Conservation (phyloP, 176 grass and related monocot genomes). For the Panicum miliaceum region DNA sequence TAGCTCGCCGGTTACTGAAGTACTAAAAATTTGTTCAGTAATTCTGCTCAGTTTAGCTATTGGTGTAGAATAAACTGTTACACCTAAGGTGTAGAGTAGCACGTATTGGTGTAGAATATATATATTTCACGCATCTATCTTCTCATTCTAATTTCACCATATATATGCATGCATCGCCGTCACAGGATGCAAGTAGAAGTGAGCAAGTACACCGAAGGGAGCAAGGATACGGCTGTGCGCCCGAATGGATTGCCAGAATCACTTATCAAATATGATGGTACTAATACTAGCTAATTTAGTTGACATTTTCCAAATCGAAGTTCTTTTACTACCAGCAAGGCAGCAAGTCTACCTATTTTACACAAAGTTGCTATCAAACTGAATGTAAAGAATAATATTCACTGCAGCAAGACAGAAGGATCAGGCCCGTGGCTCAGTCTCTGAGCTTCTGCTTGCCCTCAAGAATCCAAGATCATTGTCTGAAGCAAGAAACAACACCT, state of each 20-base stretch:
- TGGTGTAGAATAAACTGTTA: no score
- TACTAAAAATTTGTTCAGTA: no score
- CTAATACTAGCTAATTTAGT: neutral
- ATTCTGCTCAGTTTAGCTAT: no score
- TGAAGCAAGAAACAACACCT: slow-evolving; percentile 60
- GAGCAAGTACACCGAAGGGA: slow-evolving; percentile 95
- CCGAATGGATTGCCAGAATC: slow-evolving; percentile 94
- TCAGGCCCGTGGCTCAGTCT: slow-evolving; percentile 76
- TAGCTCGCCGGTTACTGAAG: no score
- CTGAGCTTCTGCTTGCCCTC: slow-evolving; percentile 77
- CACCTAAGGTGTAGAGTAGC: no score
- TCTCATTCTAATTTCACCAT: neutral
- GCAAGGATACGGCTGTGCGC: slow-evolving; percentile 71
- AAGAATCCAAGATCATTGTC: slow-evolving; percentile 67
- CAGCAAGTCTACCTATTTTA: neutral
- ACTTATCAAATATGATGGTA: slow-evolving; percentile 94
- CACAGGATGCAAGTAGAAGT: slow-evolving; percentile 98
- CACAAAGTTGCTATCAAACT: neutral
- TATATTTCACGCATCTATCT: neutral
- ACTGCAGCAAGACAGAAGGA: slow-evolving; percentile 82
- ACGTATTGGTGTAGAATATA: no score
- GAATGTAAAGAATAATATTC: slow-evolving; percentile 9
- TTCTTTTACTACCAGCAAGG: neutral
- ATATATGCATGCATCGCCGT: neutral
- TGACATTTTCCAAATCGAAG: neutral